These are phyloP conservation scores for Ligustrum vulgare DNA, from an alignment of 257 asterid genomes.

Conservation along the genomic window DNA sequence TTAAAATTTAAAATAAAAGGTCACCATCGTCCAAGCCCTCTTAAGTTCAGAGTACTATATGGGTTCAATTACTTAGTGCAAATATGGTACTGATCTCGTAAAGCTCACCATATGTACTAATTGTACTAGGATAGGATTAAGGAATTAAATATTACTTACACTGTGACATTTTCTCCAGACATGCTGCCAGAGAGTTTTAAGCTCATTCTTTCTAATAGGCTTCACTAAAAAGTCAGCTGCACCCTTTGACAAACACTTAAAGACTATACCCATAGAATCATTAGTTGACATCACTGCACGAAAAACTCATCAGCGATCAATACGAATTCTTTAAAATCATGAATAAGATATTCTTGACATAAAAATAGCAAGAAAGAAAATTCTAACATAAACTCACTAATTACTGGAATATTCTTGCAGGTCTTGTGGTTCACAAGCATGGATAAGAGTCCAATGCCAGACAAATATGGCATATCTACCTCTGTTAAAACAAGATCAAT, in stretches of 20 bases:
- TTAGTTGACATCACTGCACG: constrained; percentile 97
- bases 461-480: constrained; percentile 76
- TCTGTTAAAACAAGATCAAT: constrained; percentile 82
- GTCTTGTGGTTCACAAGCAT: constrained; percentile 85
- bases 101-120: neutral
- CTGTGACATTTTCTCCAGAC: constrained; percentile 34
- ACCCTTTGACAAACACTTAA: constrained; percentile 91
- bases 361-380: constrained; percentile 12
- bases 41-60: neutral
- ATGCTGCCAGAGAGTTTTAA: constrained; percentile 41
- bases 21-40: neutral
- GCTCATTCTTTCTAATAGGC: constrained; percentile 63
- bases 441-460: constrained; percentile 78
- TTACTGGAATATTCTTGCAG: constrained; percentile 81
- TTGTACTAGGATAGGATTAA: constrained; percentile 5
- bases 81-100: neutral
- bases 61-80: neutral
- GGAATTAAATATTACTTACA: constrained; percentile 45
- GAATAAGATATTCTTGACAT: neutral
- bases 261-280: constrained; percentile 90
- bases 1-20: neutral
- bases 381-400: constrained; percentile 55
- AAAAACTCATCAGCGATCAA: constrained; percentile 29
- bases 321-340: constrained; percentile 17
- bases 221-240: constrained; percentile 96